Base-by-base conservation (phyloP, 129 eudicot species). In the Pseudognaphalium luteoalbum region DNA sequence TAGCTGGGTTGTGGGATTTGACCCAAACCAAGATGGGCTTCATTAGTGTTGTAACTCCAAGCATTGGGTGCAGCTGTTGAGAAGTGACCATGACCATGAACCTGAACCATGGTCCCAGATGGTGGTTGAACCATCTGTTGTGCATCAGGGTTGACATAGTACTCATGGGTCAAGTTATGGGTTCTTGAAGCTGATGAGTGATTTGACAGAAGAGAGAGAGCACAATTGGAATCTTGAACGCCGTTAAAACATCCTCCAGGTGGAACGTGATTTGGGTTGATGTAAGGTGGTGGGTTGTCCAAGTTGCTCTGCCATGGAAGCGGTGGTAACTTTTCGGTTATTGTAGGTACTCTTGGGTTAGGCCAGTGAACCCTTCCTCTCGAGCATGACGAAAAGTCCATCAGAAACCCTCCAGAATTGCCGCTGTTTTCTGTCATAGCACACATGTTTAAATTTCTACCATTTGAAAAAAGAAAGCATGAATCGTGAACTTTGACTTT, bases 201-300 rank as follows among this genome's bases (percentile, higher is more conserved):
- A 87, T 82, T 89, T 94, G 99, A 94, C 99, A 94, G 99, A 94
- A 94, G 97, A 94, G 99, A 94, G 97, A 86, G 97, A 94, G 97
- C 99, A 94, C 96, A 81, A 79, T 80, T 83, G 76, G 93, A 87
- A 89, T 87, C 91, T 7, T 89, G 72, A 60, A 89, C 87, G 54
- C 90, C 91, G 12, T 76, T 35, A 66, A 72, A 83, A 74, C 89
- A 85, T 78, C 87, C 89, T 82, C 87, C 90, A 3, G 93, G 79
- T 65, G 92, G 81, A 69, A 82, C 80, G 21, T 57, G 62, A 44
- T 12, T 82, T 52, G 81, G 84, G 75, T 78, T 76, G 25, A 86
- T 54, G 75, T 86, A 86, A 50, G 81, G 66, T 9, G 89, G 80
- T 64, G 84, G 89, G 42, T 81, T 88, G 62, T 83, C 94, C 34